phyloP scores from a whole-genome alignment of 495 filamentous ascomycete genomes.

The Xylaria intraflava region DNA sequence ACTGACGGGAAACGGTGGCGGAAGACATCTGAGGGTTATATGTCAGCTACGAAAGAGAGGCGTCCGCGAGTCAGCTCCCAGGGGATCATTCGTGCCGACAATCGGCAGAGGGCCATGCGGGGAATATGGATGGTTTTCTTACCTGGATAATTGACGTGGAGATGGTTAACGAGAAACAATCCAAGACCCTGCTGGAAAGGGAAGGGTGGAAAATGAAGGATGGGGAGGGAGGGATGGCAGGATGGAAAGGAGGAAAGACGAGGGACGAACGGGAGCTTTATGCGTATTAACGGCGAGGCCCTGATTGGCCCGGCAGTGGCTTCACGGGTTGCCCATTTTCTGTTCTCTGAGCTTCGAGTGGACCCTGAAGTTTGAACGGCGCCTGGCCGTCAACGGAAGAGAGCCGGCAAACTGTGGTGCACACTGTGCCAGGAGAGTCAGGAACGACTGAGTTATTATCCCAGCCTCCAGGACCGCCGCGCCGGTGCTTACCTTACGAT shows the following conservation, averaged over 20 bases:
- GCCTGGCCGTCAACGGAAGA: no score
- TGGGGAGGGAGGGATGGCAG: not conserved
- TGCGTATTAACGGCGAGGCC: constrained; percentile 6
- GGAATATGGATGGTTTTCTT: not conserved
- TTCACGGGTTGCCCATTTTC: not conserved
- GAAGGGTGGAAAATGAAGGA: not conserved
- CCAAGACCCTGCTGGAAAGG: not conserved
- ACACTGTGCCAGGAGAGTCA: not conserved
- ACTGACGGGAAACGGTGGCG: constrained; percentile 37
- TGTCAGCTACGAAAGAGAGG: constrained; percentile 11
- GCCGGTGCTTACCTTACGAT: no score
- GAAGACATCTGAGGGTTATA: constrained; percentile 37
- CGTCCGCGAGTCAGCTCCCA: constrained; percentile 5
- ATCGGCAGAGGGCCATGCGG: no score
- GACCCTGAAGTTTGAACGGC: constrained; percentile 6
- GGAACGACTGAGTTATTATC: not conserved
- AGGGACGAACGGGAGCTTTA: not conserved
- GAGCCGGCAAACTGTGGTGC: not conserved
- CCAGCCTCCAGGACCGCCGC: no score
- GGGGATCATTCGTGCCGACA: no score
- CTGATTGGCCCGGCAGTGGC: constrained; percentile 9
- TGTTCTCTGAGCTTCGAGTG: constrained; percentile 3
- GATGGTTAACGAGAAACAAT: not conserved
- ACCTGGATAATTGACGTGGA: constrained; percentile 9
- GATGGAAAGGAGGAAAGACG: not conserved